These are phyloP conservation scores for Neurospora hispaniola DNA, from an alignment of 495 filamentous ascomycete species.

Conservation along the genomic window DNA sequence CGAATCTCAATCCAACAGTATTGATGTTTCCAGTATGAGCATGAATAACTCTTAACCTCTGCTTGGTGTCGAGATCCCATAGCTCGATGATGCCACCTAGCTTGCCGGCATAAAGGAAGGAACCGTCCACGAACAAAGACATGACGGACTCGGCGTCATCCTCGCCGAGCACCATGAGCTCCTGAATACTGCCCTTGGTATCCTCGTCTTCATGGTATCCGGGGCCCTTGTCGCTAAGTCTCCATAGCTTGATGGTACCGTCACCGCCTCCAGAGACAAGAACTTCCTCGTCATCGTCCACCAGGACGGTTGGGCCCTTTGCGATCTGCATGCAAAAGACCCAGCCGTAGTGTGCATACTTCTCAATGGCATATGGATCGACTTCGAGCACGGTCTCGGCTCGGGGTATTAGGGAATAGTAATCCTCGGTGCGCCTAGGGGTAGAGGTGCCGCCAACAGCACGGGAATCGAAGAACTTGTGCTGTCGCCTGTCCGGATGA, in stretches of 20 bases:
- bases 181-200: slow-evolving; percentile 42
- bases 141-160: slow-evolving; percentile 72
- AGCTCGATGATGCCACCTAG: slow-evolving; percentile 86
- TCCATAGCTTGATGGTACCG: slow-evolving; percentile 87
- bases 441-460: slow-evolving; percentile 73
- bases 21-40: slow-evolving; percentile 75
- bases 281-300: slow-evolving; percentile 60
- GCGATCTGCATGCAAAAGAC: slow-evolving; percentile 89
- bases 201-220: slow-evolving; percentile 24
- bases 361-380: slow-evolving; percentile 65
- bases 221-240: slow-evolving; percentile 36
- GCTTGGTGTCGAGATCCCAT: slow-evolving; percentile 92
- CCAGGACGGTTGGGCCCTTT: slow-evolving; percentile 47
- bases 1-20: slow-evolving; percentile 71
- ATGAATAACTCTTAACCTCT: slow-evolving; percentile 76
- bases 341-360: slow-evolving; percentile 92
- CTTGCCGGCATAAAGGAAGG: slow-evolving; percentile 82
- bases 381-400: slow-evolving; percentile 62
- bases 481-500: slow-evolving; percentile 72
- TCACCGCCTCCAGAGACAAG: slow-evolving; percentile 89
- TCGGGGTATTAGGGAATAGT: slow-evolving; percentile 39
- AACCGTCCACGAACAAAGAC: slow-evolving; percentile 72
- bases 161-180: slow-evolving; percentile 59
- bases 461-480: slow-evolving; percentile 89
- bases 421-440: slow-evolving; percentile 47